Evolutionary conservation across 2,329 filamentous ascomycete species (phyloP).

Genomic region (Alternaria infectoria): DNA sequence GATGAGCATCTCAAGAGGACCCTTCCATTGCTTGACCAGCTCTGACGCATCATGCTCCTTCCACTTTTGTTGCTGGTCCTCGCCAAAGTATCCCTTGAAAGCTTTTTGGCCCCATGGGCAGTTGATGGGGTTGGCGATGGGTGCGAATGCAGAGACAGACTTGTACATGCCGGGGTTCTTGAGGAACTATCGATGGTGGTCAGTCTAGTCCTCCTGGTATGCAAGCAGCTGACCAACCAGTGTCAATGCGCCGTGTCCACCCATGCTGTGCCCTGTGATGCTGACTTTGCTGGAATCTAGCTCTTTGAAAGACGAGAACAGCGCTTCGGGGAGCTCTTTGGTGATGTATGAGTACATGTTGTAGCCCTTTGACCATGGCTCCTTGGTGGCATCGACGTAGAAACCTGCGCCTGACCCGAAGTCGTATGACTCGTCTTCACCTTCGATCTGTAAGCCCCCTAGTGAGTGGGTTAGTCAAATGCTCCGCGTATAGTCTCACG

Average conservation of each 20-base stretch:
- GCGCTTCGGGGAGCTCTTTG: conserved; percentile 78
- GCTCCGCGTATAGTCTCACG: neutral
- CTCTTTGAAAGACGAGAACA: conserved; percentile 74
- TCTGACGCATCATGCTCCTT: conserved; percentile 91
- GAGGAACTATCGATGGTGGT: conserved; percentile 64
- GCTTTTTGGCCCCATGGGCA: conserved; percentile 97
- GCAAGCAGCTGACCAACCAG: conserved; percentile 56
- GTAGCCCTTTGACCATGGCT: conserved; percentile 79
- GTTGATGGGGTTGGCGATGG: conserved; percentile 82
- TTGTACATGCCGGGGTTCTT: conserved; percentile 91
- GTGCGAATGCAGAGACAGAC: conserved; percentile 87
- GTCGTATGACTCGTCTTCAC: conserved; percentile 88
- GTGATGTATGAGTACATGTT: conserved; percentile 94
- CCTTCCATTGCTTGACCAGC: conserved; percentile 77
- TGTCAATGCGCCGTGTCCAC: conserved; percentile 92
- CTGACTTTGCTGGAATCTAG: conserved; percentile 75
- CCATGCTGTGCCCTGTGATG: conserved; percentile 96
- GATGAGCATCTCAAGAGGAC: conserved; percentile 77
- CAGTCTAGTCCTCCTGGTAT: conserved; percentile 5
- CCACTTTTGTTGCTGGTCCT: conserved; percentile 75
- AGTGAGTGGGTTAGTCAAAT: conserved; percentile 20
- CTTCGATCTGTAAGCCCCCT: conserved; percentile 78
- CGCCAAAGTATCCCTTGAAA: conserved; percentile 87
- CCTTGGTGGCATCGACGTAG: conserved; percentile 84
- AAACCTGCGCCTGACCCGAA: conserved; percentile 93